Conservation (phyloP, 2,329 filamentous ascomycete genomes). For the Aureobasidium uvarum region DNA sequence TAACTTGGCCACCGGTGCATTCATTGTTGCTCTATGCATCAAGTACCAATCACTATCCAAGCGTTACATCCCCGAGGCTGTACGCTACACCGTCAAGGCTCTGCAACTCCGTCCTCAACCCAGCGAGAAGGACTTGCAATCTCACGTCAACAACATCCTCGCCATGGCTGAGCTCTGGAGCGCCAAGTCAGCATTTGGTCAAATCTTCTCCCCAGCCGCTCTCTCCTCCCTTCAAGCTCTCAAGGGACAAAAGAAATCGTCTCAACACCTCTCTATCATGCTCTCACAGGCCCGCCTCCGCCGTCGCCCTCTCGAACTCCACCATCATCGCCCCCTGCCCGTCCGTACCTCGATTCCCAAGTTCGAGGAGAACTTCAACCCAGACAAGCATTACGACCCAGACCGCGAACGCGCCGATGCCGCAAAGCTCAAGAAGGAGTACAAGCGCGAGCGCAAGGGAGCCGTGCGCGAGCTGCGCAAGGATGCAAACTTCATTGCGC, state of each 20-base stretch:
- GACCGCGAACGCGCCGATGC: constrained; percentile 84
- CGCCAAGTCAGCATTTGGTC: constrained; percentile 68
- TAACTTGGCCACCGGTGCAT: constrained; percentile 72
- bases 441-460: constrained; percentile 93
- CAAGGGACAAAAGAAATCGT: constrained; percentile 44
- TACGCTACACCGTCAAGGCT: constrained; percentile 77
- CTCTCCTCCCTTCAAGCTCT: constrained; percentile 37
- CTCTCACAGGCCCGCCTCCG: constrained; percentile 61
- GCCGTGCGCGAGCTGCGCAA: constrained; percentile 92
- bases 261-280: constrained; percentile 62
- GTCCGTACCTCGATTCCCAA: constrained; percentile 89
- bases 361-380: constrained; percentile 94
- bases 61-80: constrained; percentile 82
- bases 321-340: constrained; percentile 82
- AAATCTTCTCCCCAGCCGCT: constrained; percentile 68
- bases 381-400: constrained; percentile 94
- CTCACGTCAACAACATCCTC: constrained; percentile 64
- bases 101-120: constrained; percentile 49
- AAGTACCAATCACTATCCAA: constrained; percentile 83
- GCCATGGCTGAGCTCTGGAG: constrained; percentile 71
- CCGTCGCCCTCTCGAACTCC: constrained; percentile 79
- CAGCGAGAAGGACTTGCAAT: constrained; percentile 52
- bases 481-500: constrained; percentile 88
- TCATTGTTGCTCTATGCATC: constrained; percentile 72
- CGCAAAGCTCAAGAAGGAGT: constrained; percentile 80